These are phyloP conservation scores for Pseudozyma sp. DNA, from an alignment of 1,284 basidiomycete genomes.

Conservation along the genomic window DNA sequence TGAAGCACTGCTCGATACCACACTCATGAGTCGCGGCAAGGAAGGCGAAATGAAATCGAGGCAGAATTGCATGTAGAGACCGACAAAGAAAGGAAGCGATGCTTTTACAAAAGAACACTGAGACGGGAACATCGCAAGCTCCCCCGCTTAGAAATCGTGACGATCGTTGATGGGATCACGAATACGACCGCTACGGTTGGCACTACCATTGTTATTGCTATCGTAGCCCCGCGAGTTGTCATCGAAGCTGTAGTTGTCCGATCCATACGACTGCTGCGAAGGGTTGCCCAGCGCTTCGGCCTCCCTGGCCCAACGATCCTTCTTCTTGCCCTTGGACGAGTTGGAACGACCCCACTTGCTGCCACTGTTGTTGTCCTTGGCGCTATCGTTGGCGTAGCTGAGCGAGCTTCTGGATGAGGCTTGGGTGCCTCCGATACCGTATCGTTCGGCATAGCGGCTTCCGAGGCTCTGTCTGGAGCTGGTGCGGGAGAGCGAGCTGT, in stretches of 20 bases:
- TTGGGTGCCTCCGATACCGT: constrained; percentile 39
- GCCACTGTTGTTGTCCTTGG: constrained; percentile 13
- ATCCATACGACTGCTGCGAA: constrained; percentile 30
- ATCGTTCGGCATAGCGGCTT: constrained; percentile 52
- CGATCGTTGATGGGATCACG: constrained; percentile 46
- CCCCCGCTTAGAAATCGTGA: constrained; percentile 39
- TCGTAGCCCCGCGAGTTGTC: constrained; percentile 17
- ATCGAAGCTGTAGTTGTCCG: constrained; percentile 39
- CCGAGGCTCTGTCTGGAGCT: constrained; percentile 48
- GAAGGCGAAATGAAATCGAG: too few relatives aligned
- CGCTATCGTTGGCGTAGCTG: constrained; percentile 35
- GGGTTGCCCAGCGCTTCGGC: constrained; percentile 44
- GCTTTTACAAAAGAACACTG: neutral
- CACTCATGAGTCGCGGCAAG: too few relatives aligned
- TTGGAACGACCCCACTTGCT: constrained; percentile 42
- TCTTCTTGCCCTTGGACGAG: constrained; percentile 45
- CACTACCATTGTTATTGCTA: constrained; percentile 7
- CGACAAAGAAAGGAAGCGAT: neutral
- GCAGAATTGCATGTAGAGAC: neutral
- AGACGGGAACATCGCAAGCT: too few relatives aligned
- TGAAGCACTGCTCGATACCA: too few relatives aligned
- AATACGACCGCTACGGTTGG: constrained; percentile 38
- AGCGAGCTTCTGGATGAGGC: constrained; percentile 46
- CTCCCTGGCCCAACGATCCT: constrained; percentile 53
- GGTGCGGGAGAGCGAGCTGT: constrained; percentile 33